These are phyloP conservation scores for Cercophora sp. DNA, from an alignment of 495 filamentous ascomycete genomes.

Conservation along the genomic window DNA sequence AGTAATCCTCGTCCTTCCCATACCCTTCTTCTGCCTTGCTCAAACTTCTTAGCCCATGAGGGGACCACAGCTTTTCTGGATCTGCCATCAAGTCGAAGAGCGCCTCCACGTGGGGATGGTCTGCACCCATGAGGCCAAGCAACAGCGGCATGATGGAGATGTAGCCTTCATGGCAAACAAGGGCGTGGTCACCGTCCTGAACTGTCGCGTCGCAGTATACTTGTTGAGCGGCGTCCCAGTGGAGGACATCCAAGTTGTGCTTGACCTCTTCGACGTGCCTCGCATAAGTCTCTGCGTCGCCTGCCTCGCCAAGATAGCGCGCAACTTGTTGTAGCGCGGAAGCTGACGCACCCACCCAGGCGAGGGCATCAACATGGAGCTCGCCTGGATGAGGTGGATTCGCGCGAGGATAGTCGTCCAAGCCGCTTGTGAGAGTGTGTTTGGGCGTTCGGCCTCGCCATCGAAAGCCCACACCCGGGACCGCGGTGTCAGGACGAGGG, in stretches of 20 bases:
- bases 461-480: constrained; percentile 77
- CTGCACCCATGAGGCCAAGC: constrained; percentile 62
- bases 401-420: constrained; percentile 91
- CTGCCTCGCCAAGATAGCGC: constrained; percentile 58
- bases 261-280: constrained; percentile 68
- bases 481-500: constrained; percentile 78
- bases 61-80: constrained; percentile 75
- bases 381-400: constrained; percentile 92
- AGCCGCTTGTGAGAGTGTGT: constrained; percentile 81
- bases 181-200: constrained; percentile 73
- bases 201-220: constrained; percentile 90
- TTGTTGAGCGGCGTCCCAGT: constrained; percentile 70
- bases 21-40: constrained; percentile 75
- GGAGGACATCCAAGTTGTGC: constrained; percentile 80
- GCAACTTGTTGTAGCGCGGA: constrained; percentile 72
- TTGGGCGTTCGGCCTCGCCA: constrained; percentile 83
- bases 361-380: constrained; percentile 85
- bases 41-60: constrained; percentile 75
- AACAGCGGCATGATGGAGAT: constrained; percentile 87
- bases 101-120: constrained; percentile 67
- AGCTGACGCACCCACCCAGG: constrained; percentile 92
- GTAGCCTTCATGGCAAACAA: constrained; percentile 93
- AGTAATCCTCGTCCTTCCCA: constrained; percentile 88
- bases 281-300: constrained; percentile 65
- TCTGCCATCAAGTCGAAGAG: constrained; percentile 71